Percentiles rank a stretch among this genome's conserved stretches.
phyloP scores from a whole-genome alignment of 2,329 filamentous ascomycete species.

The Penicillium brasilianum region DNA sequence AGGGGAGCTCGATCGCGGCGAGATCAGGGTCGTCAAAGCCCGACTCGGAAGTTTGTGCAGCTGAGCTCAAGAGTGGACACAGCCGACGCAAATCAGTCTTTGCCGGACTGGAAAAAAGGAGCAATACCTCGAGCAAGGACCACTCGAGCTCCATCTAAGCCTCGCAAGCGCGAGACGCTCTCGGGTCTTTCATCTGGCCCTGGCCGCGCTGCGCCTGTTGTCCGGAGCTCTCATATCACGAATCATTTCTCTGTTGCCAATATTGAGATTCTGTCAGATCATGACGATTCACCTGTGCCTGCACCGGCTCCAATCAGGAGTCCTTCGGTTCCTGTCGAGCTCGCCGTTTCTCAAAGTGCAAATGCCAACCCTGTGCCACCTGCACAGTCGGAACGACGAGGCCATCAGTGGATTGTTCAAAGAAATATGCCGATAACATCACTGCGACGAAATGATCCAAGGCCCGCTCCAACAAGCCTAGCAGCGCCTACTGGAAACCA shows the following conservation, averaged over 20 bases:
- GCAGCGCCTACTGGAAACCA: constrained; percentile 23
- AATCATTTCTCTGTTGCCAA: constrained; percentile 10
- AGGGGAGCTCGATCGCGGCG: constrained; percentile 55
- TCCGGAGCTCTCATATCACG: constrained; percentile 7
- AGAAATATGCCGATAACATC: constrained; percentile 44
- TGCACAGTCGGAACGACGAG: constrained; percentile 25
- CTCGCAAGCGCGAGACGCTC: constrained; percentile 32
- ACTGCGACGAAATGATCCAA: constrained; percentile 39
- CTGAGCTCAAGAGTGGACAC: constrained; percentile 60
- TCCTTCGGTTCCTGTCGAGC: constrained; percentile 4
- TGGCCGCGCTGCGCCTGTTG: constrained; percentile 12
- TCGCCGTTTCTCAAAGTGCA: constrained; percentile 7
- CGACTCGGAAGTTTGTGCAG: constrained; percentile 57
- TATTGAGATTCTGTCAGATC: neutral
- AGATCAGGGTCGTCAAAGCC: constrained; percentile 58
- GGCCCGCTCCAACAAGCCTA: constrained; percentile 44
- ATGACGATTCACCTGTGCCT: constrained; percentile 10
- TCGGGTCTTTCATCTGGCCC: constrained; percentile 27
- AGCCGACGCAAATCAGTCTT: constrained; percentile 56
- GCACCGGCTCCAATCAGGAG: constrained; percentile 10
- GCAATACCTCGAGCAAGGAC: constrained; percentile 40
- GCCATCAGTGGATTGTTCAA: constrained; percentile 42
- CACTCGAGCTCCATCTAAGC: constrained; percentile 23
- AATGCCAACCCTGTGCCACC: constrained; percentile 3
- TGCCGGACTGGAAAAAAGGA: constrained; percentile 59